Evolutionary conservation across 2,329 filamentous ascomycete species (phyloP).

Genomic region (Aspergillus versicolor): DNA sequence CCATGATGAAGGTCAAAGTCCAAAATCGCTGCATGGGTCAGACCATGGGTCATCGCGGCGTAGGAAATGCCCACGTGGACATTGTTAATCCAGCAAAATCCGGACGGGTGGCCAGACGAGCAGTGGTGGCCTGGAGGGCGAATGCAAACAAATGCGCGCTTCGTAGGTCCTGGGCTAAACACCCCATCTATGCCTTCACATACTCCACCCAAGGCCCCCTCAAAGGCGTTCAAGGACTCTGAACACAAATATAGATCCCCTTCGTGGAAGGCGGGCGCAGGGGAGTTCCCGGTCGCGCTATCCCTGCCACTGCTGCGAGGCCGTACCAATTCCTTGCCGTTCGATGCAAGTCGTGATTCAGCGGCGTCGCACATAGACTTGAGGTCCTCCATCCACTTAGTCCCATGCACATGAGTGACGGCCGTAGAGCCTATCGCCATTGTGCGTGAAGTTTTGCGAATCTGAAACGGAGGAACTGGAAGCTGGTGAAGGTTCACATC

Average conservation of each 20-base stretch:
- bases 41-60: conserved; percentile 74
- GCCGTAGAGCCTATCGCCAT: conserved; percentile 70
- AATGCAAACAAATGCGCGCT: conserved; percentile 85
- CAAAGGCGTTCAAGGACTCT: conserved; percentile 82
- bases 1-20: conserved; percentile 92
- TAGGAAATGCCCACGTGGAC: conserved; percentile 96
- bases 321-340: conserved; percentile 74
- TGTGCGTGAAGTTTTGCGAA: conserved; percentile 73
- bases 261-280: conserved; percentile 66
- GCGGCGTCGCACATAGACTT: conserved; percentile 80
- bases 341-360: conserved; percentile 72
- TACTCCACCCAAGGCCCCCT: conserved; percentile 88
- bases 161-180: conserved; percentile 64
- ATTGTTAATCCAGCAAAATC: conserved; percentile 99
- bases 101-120: conserved; percentile 82
- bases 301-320: conserved; percentile 46
- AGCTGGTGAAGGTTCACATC: conserved; percentile 55
- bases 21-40: conserved; percentile 91
- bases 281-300: conserved; percentile 36
- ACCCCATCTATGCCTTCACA: conserved; percentile 89
- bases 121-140: conserved; percentile 95
- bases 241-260: conserved; percentile 88
- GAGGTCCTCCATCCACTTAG: conserved; percentile 90
- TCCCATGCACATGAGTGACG: conserved; percentile 88
- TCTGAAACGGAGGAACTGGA: conserved; percentile 72